Evolutionary conservation across 108 stramenopile species (phyloP).

Genomic region (Cyclotella cryptica): DNA sequence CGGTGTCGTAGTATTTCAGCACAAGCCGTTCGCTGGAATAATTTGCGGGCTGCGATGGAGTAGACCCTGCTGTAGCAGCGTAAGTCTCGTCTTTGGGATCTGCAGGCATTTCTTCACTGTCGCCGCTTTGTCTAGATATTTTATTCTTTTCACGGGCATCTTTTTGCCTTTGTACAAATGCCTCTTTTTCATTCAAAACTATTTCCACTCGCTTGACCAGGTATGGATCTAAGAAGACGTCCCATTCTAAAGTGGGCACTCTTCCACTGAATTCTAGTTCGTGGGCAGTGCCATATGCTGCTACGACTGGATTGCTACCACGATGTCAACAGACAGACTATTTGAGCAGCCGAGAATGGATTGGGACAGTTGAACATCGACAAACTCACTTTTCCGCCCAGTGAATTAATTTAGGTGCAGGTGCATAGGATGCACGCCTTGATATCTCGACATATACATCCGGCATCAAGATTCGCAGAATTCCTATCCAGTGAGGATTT

Average conservation of each 20-base stretch:
- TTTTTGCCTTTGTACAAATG: conserved; percentile 54
- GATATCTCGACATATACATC: conserved; percentile 89
- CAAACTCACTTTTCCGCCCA: conserved; percentile 85
- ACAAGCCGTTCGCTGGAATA: conserved; percentile 53
- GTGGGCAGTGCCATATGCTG: conserved; percentile 82
- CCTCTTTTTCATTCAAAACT: conserved; percentile 69
- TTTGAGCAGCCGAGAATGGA: not conserved
- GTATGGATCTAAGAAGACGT: conserved; percentile 85
- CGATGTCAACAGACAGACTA: not conserved
- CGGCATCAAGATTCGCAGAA: conserved; percentile 80
- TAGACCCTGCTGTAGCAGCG: conserved; percentile 11
- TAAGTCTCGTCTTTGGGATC: conserved; percentile 22
- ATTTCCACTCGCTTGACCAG: conserved; percentile 71
- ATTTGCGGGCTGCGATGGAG: conserved; percentile 11
- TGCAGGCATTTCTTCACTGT: conserved; percentile 2
- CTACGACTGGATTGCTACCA: conserved; percentile 83
- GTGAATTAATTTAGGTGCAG: conserved; percentile 78
- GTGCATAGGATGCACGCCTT: conserved; percentile 66
- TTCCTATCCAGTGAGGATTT: conserved; percentile 80
- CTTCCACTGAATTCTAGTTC: conserved; percentile 64
- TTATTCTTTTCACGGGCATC: conserved; percentile 31
- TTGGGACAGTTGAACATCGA: not conserved
- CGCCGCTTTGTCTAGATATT: not conserved
- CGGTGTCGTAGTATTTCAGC: conserved; percentile 63
- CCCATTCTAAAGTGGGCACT: conserved; percentile 76